These are phyloP conservation scores for Arthonia radiata DNA, from an alignment of 495 filamentous ascomycete genomes.

Conservation along the genomic window DNA sequence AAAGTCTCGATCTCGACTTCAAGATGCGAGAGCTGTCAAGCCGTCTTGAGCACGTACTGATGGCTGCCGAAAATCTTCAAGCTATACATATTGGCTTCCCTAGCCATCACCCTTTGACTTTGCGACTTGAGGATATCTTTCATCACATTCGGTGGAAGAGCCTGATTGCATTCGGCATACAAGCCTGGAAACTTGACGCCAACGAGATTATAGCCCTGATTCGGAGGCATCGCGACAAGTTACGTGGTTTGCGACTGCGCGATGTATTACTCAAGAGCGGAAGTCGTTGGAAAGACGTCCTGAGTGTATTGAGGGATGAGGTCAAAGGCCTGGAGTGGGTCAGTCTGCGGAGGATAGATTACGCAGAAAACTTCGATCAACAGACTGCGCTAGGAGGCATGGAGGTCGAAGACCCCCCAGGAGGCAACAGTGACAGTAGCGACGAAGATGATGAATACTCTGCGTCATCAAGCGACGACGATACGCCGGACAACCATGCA, in stretches of 20 bases:
- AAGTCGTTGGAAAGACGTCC: slow-evolving; percentile 34
- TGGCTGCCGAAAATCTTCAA: slow-evolving; percentile 30
- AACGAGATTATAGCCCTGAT: slow-evolving; percentile 33
- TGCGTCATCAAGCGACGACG: no score
- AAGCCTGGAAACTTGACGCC: slow-evolving; percentile 33
- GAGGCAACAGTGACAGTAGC: slow-evolving; percentile 14
- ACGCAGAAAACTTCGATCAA: slow-evolving; percentile 28
- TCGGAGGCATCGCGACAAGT: slow-evolving; percentile 26
- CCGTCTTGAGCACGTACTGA: slow-evolving; percentile 30
- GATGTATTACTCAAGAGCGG: slow-evolving; percentile 33
- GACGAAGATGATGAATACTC: no score
- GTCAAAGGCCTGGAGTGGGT: slow-evolving; percentile 35
- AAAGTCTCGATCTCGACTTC: slow-evolving; percentile 25
- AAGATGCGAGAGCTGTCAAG: slow-evolving; percentile 28
- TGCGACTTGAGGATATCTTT: slow-evolving; percentile 34
- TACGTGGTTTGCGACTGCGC: slow-evolving; percentile 31
- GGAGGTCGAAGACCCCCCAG: slow-evolving; percentile 21
- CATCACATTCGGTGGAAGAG: slow-evolving; percentile 35
- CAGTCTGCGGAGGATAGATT: slow-evolving; percentile 34
- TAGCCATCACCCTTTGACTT: slow-evolving; percentile 25
- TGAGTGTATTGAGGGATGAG: slow-evolving; percentile 27
- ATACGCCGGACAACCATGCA: slow-evolving; percentile 4
- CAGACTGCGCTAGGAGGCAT: slow-evolving; percentile 13
- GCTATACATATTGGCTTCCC: slow-evolving; percentile 45
- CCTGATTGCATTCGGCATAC: slow-evolving; percentile 36